Conservation (phyloP, 768 basidiomycete genomes). For the Sporobolomyces roseus region DNA sequence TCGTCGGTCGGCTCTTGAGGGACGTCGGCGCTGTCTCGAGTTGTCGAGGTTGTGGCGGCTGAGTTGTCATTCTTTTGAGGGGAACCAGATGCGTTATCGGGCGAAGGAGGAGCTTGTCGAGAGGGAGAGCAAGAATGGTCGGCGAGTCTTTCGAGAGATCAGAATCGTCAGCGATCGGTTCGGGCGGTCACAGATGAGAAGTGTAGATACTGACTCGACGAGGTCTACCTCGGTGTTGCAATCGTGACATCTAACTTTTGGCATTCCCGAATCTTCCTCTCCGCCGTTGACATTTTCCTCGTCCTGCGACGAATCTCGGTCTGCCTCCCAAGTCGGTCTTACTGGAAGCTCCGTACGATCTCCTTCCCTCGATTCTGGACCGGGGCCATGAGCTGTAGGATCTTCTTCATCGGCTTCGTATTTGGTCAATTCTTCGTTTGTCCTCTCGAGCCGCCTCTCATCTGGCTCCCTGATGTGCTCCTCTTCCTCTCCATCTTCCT, state of each 20-base stretch:
- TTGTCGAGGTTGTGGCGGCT: too few species aligned
- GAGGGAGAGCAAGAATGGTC: constrained; percentile 23
- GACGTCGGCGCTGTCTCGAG: neutral
- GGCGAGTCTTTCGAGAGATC: constrained; percentile 13
- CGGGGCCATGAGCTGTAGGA: constrained; percentile 14
- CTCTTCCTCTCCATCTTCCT: neutral
- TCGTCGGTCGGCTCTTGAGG: too few species aligned
- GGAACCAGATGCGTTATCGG: neutral
- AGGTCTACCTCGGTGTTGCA: constrained; percentile 20
- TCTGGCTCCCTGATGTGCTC: too few species aligned
- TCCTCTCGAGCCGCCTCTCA: constrained; percentile 1
- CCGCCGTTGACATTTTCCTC: too few species aligned
- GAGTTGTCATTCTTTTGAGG: too few species aligned
- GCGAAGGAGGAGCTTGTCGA: neutral
- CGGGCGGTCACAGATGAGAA: too few species aligned
- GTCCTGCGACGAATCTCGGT: neutral
- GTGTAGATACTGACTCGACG: constrained; percentile 19
- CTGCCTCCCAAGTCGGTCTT: neutral
- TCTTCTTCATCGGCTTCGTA: constrained; percentile 27
- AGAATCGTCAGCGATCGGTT: too few species aligned
- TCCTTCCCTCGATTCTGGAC: constrained; percentile 10
- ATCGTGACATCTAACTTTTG: constrained; percentile 32
- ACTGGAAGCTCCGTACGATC: too few species aligned
- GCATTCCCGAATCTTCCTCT: neutral
- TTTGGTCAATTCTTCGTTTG: constrained; percentile 7